Conservation (phyloP, 768 basidiomycete species). For the Mycena maculata region DNA sequence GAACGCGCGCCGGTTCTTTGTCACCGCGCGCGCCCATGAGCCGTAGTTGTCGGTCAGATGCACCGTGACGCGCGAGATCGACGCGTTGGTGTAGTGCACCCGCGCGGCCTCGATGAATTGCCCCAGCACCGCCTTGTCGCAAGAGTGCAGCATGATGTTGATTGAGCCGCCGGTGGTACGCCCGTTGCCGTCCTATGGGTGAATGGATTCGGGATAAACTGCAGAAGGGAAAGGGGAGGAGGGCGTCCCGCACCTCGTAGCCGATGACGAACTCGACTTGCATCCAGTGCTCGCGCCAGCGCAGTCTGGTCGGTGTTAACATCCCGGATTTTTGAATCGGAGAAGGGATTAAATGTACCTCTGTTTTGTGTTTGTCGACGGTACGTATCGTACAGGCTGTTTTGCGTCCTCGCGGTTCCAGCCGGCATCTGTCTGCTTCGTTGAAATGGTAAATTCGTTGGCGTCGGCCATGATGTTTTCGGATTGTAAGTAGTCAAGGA, state of each 20-base stretch:
- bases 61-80: constrained; percentile 39
- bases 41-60: constrained; percentile 34
- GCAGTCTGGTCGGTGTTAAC: neutral
- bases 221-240: neutral
- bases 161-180: constrained; percentile 33
- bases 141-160: constrained; percentile 40
- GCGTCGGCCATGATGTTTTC: constrained; percentile 40
- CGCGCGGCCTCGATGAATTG: constrained; percentile 43
- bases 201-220: neutral
- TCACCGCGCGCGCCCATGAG: constrained; percentile 34
- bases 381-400: constrained; percentile 33
- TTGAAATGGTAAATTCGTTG: constrained; percentile 38
- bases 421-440: constrained; percentile 35
- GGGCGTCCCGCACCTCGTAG: constrained; percentile 18
- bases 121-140: constrained; percentile 35
- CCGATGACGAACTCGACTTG: constrained; percentile 34
- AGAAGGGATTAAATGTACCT: neutral
- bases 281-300: constrained; percentile 34
- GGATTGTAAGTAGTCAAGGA: constrained; percentile 39
- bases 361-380: constrained; percentile 33
- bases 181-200: constrained; percentile 30
- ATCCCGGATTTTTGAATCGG: neutral
- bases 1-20: constrained; percentile 43
- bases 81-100: constrained; percentile 37
- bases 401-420: constrained; percentile 36